Evolutionary conservation across 1,139 yeast genomes (phyloP).

Genomic region (Lodderomyces jiufengensis): DNA sequence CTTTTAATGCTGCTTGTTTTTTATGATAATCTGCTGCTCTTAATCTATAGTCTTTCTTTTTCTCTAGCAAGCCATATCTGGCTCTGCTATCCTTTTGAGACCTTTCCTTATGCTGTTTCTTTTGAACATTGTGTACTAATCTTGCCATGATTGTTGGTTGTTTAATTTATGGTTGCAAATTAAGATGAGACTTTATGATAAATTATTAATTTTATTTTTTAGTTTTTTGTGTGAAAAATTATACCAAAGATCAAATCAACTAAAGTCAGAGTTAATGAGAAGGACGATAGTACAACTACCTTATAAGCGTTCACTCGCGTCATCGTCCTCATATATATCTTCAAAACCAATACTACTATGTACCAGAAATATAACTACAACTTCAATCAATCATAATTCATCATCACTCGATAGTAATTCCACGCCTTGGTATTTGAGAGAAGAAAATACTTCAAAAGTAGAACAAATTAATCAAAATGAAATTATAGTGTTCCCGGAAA

Average conservation of each 20-base stretch:
- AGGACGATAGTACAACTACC: too few relatives aligned
- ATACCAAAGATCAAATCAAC: background rate
- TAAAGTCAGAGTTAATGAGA: too few relatives aligned
- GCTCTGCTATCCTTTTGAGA: constrained; percentile 76
- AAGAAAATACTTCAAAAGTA: constrained; percentile 41
- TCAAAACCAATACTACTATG: too few relatives aligned
- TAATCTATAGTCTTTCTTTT: constrained; percentile 88
- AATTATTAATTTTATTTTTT: constrained; percentile 1
- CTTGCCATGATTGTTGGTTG: constrained; percentile 54
- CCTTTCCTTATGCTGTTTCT: constrained; percentile 93
- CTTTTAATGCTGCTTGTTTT: constrained; percentile 80
- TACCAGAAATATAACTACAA: too few relatives aligned
- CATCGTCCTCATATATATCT: background rate
- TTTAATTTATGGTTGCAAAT: background rate
- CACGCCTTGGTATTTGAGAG: constrained; percentile 63
- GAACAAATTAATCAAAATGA: constrained; percentile 21
- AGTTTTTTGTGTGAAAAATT: too few relatives aligned
- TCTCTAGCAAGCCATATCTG: constrained; percentile 80
- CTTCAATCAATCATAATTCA: background rate
- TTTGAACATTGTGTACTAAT: constrained; percentile 83
- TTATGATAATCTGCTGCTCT: constrained; percentile 87
- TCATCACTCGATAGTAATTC: constrained; percentile 12
- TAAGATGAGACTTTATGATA: constrained; percentile 1
- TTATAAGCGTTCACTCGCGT: too few relatives aligned
- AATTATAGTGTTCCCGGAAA: constrained; percentile 50